Base-by-base conservation (phyloP, 495 filamentous ascomycete species). In the Penicillium desertorum region DNA sequence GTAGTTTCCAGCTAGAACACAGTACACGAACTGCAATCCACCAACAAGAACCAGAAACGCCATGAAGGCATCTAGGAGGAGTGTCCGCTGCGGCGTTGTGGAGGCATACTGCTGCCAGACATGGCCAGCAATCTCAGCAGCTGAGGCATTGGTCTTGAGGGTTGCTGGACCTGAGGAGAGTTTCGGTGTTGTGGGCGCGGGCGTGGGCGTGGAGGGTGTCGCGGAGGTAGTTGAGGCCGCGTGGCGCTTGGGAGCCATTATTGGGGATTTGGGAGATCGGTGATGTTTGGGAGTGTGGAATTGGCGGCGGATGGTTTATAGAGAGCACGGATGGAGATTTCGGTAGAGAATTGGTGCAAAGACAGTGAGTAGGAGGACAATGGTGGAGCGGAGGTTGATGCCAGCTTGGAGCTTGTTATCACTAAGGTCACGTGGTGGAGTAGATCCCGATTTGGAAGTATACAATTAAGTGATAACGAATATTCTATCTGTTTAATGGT, bases 11-110 rank as follows among this genome's bases (percentile, higher is more conserved):
- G 85, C 92, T 63, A 98, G 64, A 39, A 96, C 80, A 69, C 92
- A 97, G 69, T 99, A 99, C 46, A 87, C 76, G 71, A 99, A 98
- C 73, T 99, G 94, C 68, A 98, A 69, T 12, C 80, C 90, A 43
- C 92, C 94, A 9, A 92, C 88, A 5, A 88, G 81, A 20, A 92
- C 87, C 59, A 99, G 74, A 68, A 97, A 99, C 3, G 70, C 87
- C 88, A 98, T 87, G 74, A 98, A 99, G 17, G 80, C 83, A 74
- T 99, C 94, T 30, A 98, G 78, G 58, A 99, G 84, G 80, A 96
- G 91, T 45, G 89, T 92, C 36, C 93, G 86, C 81, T 95, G 91
- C 56, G 93, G 86, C 25, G 94, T 98, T 48, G 79, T 78, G 44
- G 87, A 72, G 23, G 83, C 66, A 73, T 98, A 98, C 64, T 90